phyloP scores from a whole-genome alignment of 441 rosid genomes.

The Gossypium trilobum region DNA sequence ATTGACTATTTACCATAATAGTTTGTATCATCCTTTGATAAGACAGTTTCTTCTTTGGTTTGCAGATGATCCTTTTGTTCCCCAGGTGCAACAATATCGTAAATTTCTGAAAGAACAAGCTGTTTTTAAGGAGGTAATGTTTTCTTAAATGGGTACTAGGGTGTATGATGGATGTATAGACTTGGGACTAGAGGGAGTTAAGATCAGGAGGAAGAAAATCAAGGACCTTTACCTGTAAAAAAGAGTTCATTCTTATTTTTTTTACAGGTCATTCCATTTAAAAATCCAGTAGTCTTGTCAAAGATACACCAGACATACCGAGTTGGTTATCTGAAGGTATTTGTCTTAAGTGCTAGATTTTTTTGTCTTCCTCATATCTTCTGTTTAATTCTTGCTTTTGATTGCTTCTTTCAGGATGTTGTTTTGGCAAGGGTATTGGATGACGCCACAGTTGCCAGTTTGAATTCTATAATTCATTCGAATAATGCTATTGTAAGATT shows the following conservation, averaged over 20 bases:
- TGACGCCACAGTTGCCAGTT: constrained; percentile 74
- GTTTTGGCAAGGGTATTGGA: constrained; percentile 91
- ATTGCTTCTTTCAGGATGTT: constrained; percentile 64
- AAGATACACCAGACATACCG: constrained; percentile 97
- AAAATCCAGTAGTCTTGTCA: constrained; percentile 70
- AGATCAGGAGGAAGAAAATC: neutral
- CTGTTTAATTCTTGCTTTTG: constrained; percentile 22
- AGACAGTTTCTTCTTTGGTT: constrained; percentile 13
- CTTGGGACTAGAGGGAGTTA: neutral
- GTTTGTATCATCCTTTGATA: neutral
- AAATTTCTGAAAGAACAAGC: constrained; percentile 83
- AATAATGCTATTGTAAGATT: constrained; percentile 88
- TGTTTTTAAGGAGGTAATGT: constrained; percentile 83
- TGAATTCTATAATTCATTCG: constrained; percentile 83
- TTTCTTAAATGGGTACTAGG: constrained; percentile 15
- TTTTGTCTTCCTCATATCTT: neutral
- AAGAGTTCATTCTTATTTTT: neutral
- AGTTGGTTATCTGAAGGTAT: constrained; percentile 93
- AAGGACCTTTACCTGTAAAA: neutral
- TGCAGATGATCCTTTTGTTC: constrained; percentile 85
- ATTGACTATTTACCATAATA: neutral
- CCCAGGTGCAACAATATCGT: constrained; percentile 72
- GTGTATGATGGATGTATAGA: neutral
- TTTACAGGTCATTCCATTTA: constrained; percentile 79
- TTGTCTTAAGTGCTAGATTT: constrained; percentile 18